Evolutionary conservation across 75 land plant species (phyloP).

Genomic region (Gnetum montanum): DNA sequence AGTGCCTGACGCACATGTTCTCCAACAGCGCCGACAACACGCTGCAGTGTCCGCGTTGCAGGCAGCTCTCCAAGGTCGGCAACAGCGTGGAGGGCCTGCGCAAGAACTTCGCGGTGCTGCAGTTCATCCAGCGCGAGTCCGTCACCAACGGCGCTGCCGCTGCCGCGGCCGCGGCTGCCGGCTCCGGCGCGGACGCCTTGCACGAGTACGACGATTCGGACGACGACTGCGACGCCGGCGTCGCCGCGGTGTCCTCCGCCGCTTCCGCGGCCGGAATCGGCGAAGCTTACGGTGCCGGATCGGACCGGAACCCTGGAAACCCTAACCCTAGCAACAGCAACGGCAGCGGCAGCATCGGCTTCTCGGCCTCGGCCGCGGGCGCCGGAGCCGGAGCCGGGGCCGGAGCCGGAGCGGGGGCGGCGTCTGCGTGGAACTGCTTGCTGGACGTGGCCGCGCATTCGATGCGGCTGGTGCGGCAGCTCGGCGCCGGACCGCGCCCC

Average conservation of each 20-base stretch:
- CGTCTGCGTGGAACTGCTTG: slow-evolving; percentile 20
- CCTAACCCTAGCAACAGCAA: not conserved
- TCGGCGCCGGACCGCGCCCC: slow-evolving; percentile 46
- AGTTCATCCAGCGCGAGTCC: slow-evolving; percentile 25
- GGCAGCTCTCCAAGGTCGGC: slow-evolving; percentile 74
- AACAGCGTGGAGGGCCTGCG: slow-evolving; percentile 69
- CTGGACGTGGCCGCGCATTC: slow-evolving; percentile 34
- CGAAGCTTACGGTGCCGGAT: not conserved
- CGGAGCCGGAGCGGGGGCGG: not conserved
- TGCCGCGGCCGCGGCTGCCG: not conserved
- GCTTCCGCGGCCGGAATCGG: slow-evolving; percentile 5
- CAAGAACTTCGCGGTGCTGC: slow-evolving; percentile 79
- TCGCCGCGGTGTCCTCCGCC: slow-evolving; percentile 9
- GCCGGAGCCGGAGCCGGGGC: slow-evolving; percentile 9
- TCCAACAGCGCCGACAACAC: slow-evolving; percentile 43
- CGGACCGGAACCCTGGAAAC: slow-evolving; percentile 3
- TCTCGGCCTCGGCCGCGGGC: slow-evolving; percentile 6
- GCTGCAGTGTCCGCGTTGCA: slow-evolving; percentile 78
- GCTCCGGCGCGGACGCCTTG: slow-evolving; percentile 27
- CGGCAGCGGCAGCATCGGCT: not conserved
- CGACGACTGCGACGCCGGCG: slow-evolving; percentile 24
- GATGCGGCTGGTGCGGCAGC: slow-evolving; percentile 31
- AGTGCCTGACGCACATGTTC: slow-evolving; percentile 74
- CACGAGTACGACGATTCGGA: slow-evolving; percentile 52
- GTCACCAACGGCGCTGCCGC: slow-evolving; percentile 7